Evolutionary conservation across 768 basidiomycete genomes (phyloP).

Genomic region (Suillus bovinus): DNA sequence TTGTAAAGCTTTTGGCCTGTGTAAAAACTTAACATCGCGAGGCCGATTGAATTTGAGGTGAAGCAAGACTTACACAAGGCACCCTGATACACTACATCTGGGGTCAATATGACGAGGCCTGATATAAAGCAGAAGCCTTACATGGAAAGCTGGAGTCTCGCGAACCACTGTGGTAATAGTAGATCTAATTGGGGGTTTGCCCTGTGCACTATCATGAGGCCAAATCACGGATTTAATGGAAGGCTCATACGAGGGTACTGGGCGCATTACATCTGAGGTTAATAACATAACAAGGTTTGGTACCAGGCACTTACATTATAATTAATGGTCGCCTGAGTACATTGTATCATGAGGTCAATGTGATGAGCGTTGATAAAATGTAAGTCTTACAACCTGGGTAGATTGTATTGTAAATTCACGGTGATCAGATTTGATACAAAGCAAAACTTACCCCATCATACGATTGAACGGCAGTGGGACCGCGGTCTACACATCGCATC

Average conservation of each 20-base stretch:
- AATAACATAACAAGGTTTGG: not conserved
- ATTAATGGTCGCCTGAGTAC: not conserved
- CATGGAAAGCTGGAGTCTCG: not conserved
- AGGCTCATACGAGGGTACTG: not conserved
- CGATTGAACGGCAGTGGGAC: no score
- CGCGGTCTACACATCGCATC: not conserved
- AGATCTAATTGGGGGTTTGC: rapidly evolving
- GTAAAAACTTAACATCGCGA: not conserved
- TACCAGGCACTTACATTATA: not conserved
- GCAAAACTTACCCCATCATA: not conserved
- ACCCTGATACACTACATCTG: not conserved
- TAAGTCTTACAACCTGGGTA: not conserved
- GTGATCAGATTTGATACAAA: no score
- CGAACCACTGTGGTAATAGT: not conserved
- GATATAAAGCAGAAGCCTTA: not conserved
- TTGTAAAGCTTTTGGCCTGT: not conserved
- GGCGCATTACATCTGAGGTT: not conserved
- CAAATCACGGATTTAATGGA: not conserved
- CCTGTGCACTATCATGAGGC: not conserved
- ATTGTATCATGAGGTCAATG: not conserved
- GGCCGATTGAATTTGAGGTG: not conserved
- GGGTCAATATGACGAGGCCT: not conserved
- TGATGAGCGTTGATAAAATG: no score
- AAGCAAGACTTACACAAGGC: not conserved
- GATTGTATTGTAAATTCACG: no score